Base-by-base conservation (phyloP, 2,329 filamentous ascomycete genomes). In the Chaetomiaceae sp. region DNA sequence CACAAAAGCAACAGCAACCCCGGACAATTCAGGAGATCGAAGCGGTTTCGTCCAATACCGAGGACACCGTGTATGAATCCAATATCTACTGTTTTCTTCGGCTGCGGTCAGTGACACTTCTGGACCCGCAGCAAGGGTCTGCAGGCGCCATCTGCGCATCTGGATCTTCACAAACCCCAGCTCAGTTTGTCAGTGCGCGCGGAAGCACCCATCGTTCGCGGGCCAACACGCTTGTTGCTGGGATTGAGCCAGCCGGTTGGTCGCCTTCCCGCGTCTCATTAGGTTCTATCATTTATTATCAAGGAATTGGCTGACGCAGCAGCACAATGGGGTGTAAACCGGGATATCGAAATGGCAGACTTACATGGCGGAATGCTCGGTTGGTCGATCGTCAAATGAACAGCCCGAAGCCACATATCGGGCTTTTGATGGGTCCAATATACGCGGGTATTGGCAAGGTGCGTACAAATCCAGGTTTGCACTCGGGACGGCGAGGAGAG, bases 111-210 rank as follows among this genome's bases (percentile, higher is more conserved):
- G n/a, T n/a, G n/a, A n/a, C n/a, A n/a, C n/a, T n/a, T n/a, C n/a
- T n/a, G n/a, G n/a, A n/a, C n/a, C n/a, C n/a, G 20, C 14, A 18
- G 42, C 42, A 45, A 18, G 42, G 42, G 20, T 21, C 32, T n/a
- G n/a, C 43, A 27, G 20, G 32, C 43, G 20, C 43, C 30, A 16
- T 46, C n/a, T 34, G 18, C 30, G 30, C 43, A 46, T 46, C 43
- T 46, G 43, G 43, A 46, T 37, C 43, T 46, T 46, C 32, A 36
- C 43, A 25, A 23, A n/a, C 32, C 20, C 43, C 18, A 10, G 30
- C 13, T 18, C 30, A 36, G 14, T 11, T n/a, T n/a, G 21, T 20
- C 29, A 30, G 20, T 43, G 23, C 27, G 32, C 25, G 43, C 43
- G 37, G 21, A 36, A 46, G 32, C 30, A 29, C 18, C 5, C 32